phyloP scores from a whole-genome alignment of 1,284 basidiomycete genomes.

The Entoloma clypeatum region DNA sequence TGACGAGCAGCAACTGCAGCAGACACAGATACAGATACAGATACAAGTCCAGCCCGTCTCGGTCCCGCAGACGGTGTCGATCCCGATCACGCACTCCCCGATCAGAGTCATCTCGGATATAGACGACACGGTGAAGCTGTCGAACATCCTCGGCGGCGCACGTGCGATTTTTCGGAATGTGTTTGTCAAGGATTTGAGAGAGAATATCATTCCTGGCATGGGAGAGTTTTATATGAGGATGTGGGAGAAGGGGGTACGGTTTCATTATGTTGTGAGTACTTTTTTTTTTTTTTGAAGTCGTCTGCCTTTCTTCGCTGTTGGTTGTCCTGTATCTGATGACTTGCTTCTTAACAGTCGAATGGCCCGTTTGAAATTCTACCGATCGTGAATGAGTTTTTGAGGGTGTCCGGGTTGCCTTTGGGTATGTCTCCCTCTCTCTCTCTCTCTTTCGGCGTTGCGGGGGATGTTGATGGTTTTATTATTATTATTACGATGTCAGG shows the following conservation, averaged over 20 bases:
- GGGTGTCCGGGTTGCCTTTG: conserved; percentile 61
- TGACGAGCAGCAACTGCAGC: too few species aligned
- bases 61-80: conserved; percentile 31
- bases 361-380: conserved; percentile 85
- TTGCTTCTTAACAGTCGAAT: conserved; percentile 87
- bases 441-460: too few species aligned
- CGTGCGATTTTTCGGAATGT: conserved; percentile 76
- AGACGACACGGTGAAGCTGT: conserved; percentile 89
- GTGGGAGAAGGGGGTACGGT: conserved; percentile 66
- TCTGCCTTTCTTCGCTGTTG: conserved; percentile 18
- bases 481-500: too few species aligned
- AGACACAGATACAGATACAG: too few species aligned
- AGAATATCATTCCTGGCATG: conserved; percentile 84
- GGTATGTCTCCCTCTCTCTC: conserved; percentile 36
- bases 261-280: conserved; percentile 80
- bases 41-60: too few species aligned
- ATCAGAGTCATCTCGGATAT: conserved; percentile 88
- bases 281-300: background rate
- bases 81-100: conserved; percentile 53
- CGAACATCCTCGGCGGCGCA: conserved; percentile 70
- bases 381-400: conserved; percentile 76
- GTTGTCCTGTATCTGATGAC: too few species aligned
- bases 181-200: conserved; percentile 72
- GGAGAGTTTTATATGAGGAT: conserved; percentile 75
- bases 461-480: too few species aligned